Percentiles rank a stretch among this genome's conserved stretches.
Evolutionary conservation across 441 rosid genomes (phyloP).

Genomic region (Erodium trifolium): DNA sequence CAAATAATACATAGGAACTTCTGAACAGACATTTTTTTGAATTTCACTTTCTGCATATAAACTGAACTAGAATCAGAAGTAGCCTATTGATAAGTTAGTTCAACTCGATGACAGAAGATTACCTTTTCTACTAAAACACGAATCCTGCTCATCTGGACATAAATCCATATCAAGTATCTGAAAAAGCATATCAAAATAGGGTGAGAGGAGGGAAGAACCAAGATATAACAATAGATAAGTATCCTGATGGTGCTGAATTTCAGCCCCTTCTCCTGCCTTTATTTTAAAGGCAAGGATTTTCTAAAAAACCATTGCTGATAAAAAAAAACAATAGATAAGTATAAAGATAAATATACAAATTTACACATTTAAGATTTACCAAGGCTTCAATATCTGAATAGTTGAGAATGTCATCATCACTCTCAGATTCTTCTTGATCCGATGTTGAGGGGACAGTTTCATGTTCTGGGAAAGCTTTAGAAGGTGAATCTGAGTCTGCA

Average conservation of each 20-base stretch:
- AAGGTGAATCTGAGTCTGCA: conserved; percentile 17
- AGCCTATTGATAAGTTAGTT: conserved; percentile 6
- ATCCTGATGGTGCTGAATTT: no score
- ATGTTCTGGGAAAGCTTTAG: no score
- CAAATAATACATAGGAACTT: neutral
- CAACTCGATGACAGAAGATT: conserved; percentile 8
- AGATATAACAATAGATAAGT: neutral
- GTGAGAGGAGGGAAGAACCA: conserved; percentile 2
- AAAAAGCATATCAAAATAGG: conserved; percentile 13
- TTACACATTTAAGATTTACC: conserved; percentile 25
- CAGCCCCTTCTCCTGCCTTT: no score
- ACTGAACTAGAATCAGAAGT: conserved; percentile 8
- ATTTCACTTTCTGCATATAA: neutral
- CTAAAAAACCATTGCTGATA: no score
- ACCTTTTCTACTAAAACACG: conserved; percentile 28
- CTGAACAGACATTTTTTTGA: neutral
- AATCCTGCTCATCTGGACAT: conserved; percentile 31
- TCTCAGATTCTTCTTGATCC: conserved; percentile 25
- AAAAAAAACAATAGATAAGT: neutral
- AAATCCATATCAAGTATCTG: conserved; percentile 45
- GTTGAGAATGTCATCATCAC: conserved; percentile 28
- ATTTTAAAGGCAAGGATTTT: no score
- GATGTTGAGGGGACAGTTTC: conserved; percentile 19
- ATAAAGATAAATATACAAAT: neutral
- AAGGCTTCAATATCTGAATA: conserved; percentile 42